phyloP scores from a whole-genome alignment of 495 filamentous ascomycete species.

The Daldinia loculata region DNA sequence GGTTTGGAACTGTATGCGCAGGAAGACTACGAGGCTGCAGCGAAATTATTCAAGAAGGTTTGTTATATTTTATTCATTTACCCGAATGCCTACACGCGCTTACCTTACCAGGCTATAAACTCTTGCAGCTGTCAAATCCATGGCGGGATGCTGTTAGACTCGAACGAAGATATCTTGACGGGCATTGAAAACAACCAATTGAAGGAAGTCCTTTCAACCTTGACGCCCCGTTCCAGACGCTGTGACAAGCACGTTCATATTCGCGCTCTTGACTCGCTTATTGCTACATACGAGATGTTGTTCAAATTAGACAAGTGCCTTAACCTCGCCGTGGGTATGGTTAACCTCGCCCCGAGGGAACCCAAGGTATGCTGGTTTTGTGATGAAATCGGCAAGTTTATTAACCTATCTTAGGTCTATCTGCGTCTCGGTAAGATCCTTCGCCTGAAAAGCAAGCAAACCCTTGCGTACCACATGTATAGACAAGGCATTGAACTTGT shows the following conservation, averaged over 20 bases:
- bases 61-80: neutral
- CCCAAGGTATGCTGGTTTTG: conserved; percentile 20
- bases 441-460: conserved; percentile 14
- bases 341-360: conserved; percentile 36
- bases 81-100: neutral
- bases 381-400: neutral
- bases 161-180: conserved; percentile 15
- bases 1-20: conserved; percentile 7
- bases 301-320: conserved; percentile 11
- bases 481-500: conserved; percentile 42
- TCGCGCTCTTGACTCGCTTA: conserved; percentile 24
- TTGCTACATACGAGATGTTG: conserved; percentile 26
- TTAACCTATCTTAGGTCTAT: conserved; percentile 25
- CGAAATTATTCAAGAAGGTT: conserved; percentile 16
- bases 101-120: conserved; percentile 18
- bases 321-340: conserved; percentile 23
- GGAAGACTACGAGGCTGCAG: conserved; percentile 4
- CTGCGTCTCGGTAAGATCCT: conserved; percentile 36
- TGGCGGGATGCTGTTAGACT: conserved; percentile 10
- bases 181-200: conserved; percentile 13
- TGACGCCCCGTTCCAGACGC: conserved; percentile 10
- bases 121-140: conserved; percentile 21
- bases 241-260: conserved; percentile 25
- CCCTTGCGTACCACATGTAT: conserved; percentile 33
- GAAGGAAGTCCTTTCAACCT: conserved; percentile 11